Base-by-base conservation (phyloP, 805 yeast species). In the Nakazawaea peltata region DNA sequence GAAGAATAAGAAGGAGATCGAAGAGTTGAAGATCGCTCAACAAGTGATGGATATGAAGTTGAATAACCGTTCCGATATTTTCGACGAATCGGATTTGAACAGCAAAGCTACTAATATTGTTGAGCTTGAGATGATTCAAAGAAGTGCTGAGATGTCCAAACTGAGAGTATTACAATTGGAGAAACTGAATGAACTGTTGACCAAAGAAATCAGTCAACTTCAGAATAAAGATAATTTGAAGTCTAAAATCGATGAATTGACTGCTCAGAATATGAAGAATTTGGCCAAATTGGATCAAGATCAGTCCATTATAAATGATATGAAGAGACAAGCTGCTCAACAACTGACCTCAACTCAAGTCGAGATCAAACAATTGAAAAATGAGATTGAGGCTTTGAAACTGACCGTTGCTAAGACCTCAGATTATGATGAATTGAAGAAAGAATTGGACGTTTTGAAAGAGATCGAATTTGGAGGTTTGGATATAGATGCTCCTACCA, bases 361-460 rank as follows among this genome's bases (percentile, higher is more conserved):
- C 15, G 85, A 81, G 44, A 44, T 67, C 2, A 45, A 48, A 2
- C 70, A 71, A 29, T 61, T 70, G 41, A 53, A 56, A n/a, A 53
- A 56, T 12, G 90, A 81, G 50, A 54, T 73, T 18, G 62, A 61
- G 8, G 50, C 53, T 4, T 59, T 82, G 44, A 72, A 71, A 47
- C 57, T 59, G 18, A 69, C 71, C 37, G 50, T 81, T 29, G 59
- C 60, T 3, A 54, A 61, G 22, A 72, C 76, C 34, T 58, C 67
- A 2, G 95, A 87, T 51, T 87, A 88, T 54, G 87, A 82, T 34
- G 87, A 84, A 42, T 53, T 87, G 32, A 86, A 85, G 52, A 71
- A 74, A 33, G 96, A 88, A 48, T 61, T 88, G 44, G 71, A 69
- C 14, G 71, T 86, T 18, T 53, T 87, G 41, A 76, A 81, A 50